Conservation (phyloP, 306 rosid species). For the Quercus mongolica region DNA sequence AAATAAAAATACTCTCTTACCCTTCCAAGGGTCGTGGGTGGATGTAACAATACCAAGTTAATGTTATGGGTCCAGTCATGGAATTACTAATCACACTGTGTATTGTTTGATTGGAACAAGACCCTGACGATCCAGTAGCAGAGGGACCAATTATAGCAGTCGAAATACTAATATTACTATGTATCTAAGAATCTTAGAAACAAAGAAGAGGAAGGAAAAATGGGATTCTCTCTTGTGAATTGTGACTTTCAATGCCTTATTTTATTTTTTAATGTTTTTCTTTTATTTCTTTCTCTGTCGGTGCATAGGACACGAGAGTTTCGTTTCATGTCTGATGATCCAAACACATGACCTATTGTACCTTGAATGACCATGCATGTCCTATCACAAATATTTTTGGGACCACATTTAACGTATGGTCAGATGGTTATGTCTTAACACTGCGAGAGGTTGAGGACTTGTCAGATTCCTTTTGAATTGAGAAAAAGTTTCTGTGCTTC, state of each 20-base stretch:
- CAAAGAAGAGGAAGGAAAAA: neutral
- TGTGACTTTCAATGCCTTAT: conserved; percentile 19
- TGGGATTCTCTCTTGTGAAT: conserved; percentile 9
- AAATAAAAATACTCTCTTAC: too few relatives aligned
- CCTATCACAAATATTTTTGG: neutral
- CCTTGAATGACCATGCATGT: neutral
- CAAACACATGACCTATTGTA: neutral
- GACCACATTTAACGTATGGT: neutral
- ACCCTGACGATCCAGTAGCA: too few relatives aligned
- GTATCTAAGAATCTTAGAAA: too few relatives aligned
- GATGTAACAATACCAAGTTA: too few relatives aligned
- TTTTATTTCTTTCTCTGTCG: neutral
- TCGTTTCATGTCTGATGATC: conserved; percentile 7
- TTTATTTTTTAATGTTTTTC: neutral
- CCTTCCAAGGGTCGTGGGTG: too few relatives aligned
- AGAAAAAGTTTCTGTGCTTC: neutral
- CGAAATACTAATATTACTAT: too few relatives aligned
- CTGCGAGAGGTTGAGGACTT: neutral
- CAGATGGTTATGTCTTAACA: neutral
- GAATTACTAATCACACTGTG: too few relatives aligned
- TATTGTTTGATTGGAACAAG: too few relatives aligned
- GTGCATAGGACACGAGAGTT: conserved; percentile 13
- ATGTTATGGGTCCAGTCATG: too few relatives aligned
- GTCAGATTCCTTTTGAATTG: neutral
- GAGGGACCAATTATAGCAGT: too few relatives aligned